A percentile compares a stretch with the other conserved stretches of the same genome.
Conservation (phyloP, 345 rosid species). For the Pelargonium nanum region DNA sequence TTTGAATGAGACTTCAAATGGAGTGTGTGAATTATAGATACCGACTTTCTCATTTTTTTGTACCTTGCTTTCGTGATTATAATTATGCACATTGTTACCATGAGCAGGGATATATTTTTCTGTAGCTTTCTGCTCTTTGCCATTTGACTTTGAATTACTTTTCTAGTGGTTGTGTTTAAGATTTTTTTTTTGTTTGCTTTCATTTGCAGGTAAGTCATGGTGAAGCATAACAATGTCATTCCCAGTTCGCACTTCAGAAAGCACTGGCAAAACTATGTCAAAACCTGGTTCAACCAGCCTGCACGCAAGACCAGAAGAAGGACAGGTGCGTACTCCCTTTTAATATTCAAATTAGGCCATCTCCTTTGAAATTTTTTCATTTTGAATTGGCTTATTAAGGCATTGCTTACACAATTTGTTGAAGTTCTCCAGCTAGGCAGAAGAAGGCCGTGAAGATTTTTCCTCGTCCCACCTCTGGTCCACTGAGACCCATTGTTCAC, state of each 20-base stretch:
- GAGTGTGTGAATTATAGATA: too few relatives aligned
- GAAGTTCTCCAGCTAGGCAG: constrained; percentile 50
- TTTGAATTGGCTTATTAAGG: too few relatives aligned
- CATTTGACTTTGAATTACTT: neutral
- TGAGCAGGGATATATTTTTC: too few relatives aligned
- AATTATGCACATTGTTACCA: too few relatives aligned
- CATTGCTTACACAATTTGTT: too few relatives aligned
- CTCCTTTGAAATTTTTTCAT: too few relatives aligned
- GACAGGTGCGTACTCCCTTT: constrained; percentile 27
- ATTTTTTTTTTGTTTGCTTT: too few relatives aligned
- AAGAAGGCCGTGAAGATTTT: constrained; percentile 79
- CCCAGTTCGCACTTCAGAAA: constrained; percentile 76
- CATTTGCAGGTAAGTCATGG: constrained; percentile 44
- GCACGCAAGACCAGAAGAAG: constrained; percentile 72
- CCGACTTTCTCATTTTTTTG: too few relatives aligned
- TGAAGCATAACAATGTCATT: constrained; percentile 73
- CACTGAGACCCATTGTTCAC: constrained; percentile 74
- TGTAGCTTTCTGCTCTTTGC: neutral
- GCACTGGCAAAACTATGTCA: constrained; percentile 85
- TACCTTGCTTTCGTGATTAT: too few relatives aligned
- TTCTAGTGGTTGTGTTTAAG: too few relatives aligned
- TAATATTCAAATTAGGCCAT: too few relatives aligned
- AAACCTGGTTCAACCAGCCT: constrained; percentile 87
- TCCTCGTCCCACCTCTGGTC: constrained; percentile 79
- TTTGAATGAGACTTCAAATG: too few relatives aligned